Evolutionary conservation across 2,329 filamentous ascomycete genomes (phyloP), one percentile per base, ranked within the genome.

Genomic region (Penicillium paneum): DNA sequence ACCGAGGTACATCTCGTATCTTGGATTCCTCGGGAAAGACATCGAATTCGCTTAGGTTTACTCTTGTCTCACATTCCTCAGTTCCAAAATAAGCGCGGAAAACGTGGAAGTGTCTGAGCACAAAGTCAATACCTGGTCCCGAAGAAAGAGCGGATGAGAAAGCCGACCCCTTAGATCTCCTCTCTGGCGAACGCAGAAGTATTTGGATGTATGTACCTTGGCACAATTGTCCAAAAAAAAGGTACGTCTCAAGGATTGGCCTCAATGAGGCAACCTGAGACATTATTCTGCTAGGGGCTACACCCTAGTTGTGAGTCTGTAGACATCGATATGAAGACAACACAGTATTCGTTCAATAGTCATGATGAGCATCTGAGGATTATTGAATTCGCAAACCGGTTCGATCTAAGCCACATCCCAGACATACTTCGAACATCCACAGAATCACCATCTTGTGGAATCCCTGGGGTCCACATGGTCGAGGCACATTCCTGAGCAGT

Each of bases 381-480:
- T 26, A 21, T 28, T 26, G 19, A 32, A 24, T n/a, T 24, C 3
- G 11, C 11, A 28, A 21, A 8, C 42, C 28, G 15, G 7, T 8
- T 42, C 28, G 15, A 45, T 45, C 40, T 19, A 19, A 35, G 26
- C 40, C n/a, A 13, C 40, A 26, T 35, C 21, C 35, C 42, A n/a
- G 35, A 40, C 49, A 52, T 47, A 40, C 49, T 15, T 52, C 26
- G 41, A 45, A 45, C 15, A 46, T n/a, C 19, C 8, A 52, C 49
- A 32, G 51, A 36, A 38, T 24, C 49, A 21, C 44, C 29, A 24
- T 12, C 38, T 54, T 50, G 46, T 54, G 52, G 52, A 50, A 54
- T 39, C 46, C 46, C 45, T 49, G 8, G 38, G 46, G 29, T 50
- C 52, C 52, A 54, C 52, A 54, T 50, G 46, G 52, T 34, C 43